These are phyloP conservation scores for Kalmusia sp. DNA, from an alignment of 2,329 filamentous ascomycete species.

Conservation along the genomic window DNA sequence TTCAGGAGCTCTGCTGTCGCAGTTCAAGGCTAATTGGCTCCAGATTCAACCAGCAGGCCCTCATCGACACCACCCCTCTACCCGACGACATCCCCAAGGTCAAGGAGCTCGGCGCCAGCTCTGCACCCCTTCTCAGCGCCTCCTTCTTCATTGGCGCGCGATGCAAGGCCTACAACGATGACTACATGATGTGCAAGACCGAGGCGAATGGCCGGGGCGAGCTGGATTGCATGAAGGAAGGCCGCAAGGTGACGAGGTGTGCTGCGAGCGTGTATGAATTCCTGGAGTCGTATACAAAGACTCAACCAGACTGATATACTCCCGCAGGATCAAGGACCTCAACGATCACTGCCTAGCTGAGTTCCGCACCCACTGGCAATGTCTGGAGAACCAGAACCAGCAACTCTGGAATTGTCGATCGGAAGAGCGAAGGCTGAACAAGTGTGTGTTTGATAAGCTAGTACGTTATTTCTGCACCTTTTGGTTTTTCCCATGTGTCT, in stretches of 20 bases:
- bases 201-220: conserved; percentile 91
- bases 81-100: conserved; percentile 91
- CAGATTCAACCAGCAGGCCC: conserved; percentile 93
- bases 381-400: conserved; percentile 97
- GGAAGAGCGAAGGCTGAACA: conserved; percentile 88
- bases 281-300: background rate
- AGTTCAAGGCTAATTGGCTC: conserved; percentile 27
- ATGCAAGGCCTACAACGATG: conserved; percentile 95
- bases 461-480: conserved; percentile 64
- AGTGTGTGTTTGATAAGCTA: conserved; percentile 94
- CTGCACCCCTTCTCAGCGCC: conserved; percentile 88
- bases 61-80: conserved; percentile 95
- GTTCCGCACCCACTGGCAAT: conserved; percentile 94
- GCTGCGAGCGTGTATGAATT: conserved; percentile 83
- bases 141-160: conserved; percentile 97
- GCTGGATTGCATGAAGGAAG: conserved; percentile 94
- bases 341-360: conserved; percentile 92
- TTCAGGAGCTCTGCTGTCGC: conserved; percentile 11
- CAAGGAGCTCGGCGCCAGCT: conserved; percentile 90
- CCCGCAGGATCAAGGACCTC: conserved; percentile 84
- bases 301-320: conserved; percentile 15
- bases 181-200: conserved; percentile 99
- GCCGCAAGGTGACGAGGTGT: conserved; percentile 94
- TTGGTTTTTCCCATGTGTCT: conserved; percentile 7
- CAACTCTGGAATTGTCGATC: conserved; percentile 95